Conservation (phyloP, 2,329 filamentous ascomycete species). For the Helotiales sp. region DNA sequence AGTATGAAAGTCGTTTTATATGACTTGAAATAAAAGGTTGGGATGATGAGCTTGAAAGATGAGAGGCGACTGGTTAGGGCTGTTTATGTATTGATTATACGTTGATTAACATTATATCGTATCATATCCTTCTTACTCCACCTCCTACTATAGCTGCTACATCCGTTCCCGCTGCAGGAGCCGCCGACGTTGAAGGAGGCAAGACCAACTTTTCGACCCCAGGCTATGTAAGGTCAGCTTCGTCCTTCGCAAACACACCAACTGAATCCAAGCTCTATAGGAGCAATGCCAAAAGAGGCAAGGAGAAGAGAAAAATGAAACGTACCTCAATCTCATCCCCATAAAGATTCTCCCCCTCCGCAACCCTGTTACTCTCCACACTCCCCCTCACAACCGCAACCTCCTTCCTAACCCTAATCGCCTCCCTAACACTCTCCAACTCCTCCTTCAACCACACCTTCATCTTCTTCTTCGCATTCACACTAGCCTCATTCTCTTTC, state of each 20-base stretch:
- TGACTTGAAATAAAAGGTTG: no score
- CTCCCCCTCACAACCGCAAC: conserved; percentile 56
- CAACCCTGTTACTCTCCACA: conserved; percentile 52
- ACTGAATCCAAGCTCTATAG: no score
- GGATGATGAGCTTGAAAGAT: not conserved
- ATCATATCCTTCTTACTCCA: not conserved
- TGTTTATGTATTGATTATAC: conserved; percentile 4
- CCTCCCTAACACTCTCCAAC: conserved; percentile 16
- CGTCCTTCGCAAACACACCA: no score
- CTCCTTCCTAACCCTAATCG: conserved; percentile 20
- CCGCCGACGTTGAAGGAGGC: not conserved
- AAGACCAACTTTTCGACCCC: conserved; percentile 8
- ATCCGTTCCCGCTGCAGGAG: not conserved
- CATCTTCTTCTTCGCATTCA: conserved; percentile 13
- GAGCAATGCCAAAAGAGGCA: no score
- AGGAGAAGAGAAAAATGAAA: no score
- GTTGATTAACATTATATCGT: not conserved
- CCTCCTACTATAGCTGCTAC: not conserved
- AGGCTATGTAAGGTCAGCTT: no score
- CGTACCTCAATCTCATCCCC: conserved; percentile 18
- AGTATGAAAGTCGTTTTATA: not conserved
- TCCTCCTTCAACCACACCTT: conserved; percentile 16
- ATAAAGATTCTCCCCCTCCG: conserved; percentile 23
- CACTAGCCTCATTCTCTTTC: not conserved
- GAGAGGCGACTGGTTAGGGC: not conserved